phyloP scores from a whole-genome alignment of 306 rosid genomes.

The Prunus campanulata region DNA sequence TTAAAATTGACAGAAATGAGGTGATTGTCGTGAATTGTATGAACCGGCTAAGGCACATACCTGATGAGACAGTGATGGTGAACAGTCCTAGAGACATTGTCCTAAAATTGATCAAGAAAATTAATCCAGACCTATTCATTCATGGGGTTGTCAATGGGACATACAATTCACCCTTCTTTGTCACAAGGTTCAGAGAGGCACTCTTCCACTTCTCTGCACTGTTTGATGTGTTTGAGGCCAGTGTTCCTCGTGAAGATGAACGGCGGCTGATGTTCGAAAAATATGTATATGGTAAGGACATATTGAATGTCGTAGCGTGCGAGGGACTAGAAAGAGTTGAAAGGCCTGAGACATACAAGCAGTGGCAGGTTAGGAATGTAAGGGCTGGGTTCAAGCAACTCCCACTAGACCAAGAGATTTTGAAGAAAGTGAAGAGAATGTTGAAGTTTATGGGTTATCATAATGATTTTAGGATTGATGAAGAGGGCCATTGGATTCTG shows the following conservation, averaged over 20 bases:
- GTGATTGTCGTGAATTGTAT: constrained; percentile 24
- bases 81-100: constrained; percentile 30
- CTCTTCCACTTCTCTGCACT: constrained; percentile 21
- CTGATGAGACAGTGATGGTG: constrained; percentile 19
- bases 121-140: constrained; percentile 24
- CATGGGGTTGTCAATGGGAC: constrained; percentile 35
- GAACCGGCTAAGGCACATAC: constrained; percentile 19
- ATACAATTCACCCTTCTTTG: constrained; percentile 27
- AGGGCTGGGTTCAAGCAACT: constrained; percentile 36
- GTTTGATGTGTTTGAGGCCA: constrained; percentile 29
- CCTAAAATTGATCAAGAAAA: constrained; percentile 23
- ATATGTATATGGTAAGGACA: constrained; percentile 21
- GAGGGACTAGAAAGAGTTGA: constrained; percentile 37
- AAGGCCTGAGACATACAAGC: constrained; percentile 38
- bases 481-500: constrained; percentile 36
- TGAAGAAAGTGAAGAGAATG: constrained; percentile 3
- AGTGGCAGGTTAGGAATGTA: constrained; percentile 28
- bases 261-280: constrained; percentile 25
- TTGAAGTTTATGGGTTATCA: constrained; percentile 17
- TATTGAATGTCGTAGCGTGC: constrained; percentile 30
- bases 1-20: constrained; percentile 23
- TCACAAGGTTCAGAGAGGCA: constrained; percentile 25
- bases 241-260: constrained; percentile 14
- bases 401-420: constrained; percentile 25
- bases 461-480: constrained; percentile 25